Base-by-base conservation (phyloP, 2,329 filamentous ascomycete species). In the Akanthomyces dipterigenus region DNA sequence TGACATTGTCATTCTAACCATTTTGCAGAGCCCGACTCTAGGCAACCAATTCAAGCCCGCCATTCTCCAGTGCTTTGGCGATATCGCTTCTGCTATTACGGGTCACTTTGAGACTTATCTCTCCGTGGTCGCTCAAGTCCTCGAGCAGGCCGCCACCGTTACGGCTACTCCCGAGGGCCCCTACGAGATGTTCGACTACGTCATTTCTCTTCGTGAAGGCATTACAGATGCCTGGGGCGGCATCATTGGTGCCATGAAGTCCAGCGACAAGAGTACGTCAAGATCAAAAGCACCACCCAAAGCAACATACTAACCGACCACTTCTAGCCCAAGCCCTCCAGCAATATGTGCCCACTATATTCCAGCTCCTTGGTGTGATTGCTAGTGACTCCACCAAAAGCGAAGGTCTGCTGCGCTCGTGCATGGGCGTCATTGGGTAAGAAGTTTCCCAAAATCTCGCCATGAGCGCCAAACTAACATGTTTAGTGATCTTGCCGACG, bases 191-290 rank as follows among this genome's bases (percentile, higher is more conserved):
- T 88, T 93, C 62, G 93, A 98, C 76, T 99, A 99, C 73, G 88
- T 99, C 68, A 86, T 96, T 65, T 96, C 93, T 22, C 83, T 99
- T 54, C 88, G 95, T 59, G 96, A 99, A 73, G 95, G 93, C 68
- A 98, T 99, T 67, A 96, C 98, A 88, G 95, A 99, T 81, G 95
- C 95, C 38, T 99, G 96, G 93, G 92, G 93, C 70, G 95, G 95
- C 67, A 95, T 96, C 67, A 92, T 99, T 71, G 87, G 93, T 73
- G 92, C 95, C 58, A 92, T 98, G 88, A 96, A 95, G 80, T 78
- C 82, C 56, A 90, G 88, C 70, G 80, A 80, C 70, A 93, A 93
- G 80, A 87, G 88, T 89, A 76, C 75, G 86, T 78, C 20, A 42
- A 48, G 5, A 24, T 7, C 4, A 20, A 9, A 20, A 24, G 34